Evolutionary conservation across 345 rosid species (phyloP), one percentile per base, ranked within the genome.

Genomic region (Melaleuca alternifolia): DNA sequence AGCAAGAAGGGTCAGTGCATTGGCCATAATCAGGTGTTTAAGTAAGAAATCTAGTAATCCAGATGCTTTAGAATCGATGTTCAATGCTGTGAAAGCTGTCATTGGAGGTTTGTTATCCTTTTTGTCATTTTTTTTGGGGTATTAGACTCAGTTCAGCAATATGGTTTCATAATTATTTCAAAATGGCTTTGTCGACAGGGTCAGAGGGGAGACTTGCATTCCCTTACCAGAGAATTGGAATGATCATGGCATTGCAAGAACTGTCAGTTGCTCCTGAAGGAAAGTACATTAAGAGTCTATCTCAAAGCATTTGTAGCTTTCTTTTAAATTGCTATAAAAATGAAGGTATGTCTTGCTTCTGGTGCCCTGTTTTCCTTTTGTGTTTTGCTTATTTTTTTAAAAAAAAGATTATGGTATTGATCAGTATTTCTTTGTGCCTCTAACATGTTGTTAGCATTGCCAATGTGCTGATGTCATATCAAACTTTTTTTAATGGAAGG

Each of bases 181-280:
- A 30, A 26, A 75, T 88, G 88, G 26, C 53, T 81, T 84, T 86
- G 53, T 89, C 71, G 86, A 84, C 91, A 96, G 99, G 99, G 56
- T 95, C 99, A 52, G 99, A 97, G 88, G 99, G 99, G 85, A 94
- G 99, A 86, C 96, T 97, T 86, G 92, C 94, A 86, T 93, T 93
- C 91, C 97, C 98, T 83, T 92, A 95, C 88, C 99, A 97, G 89
- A 94, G 99, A 88, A 92, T 91, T 87, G 99, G 99, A 87, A 95
- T 96, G 98, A 84, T 97, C 85, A 93, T 91, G 89, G 94, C 95
- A 51, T 87, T 97, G 88, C 94, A 94, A 92, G 98, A 96, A 87
- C 89, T 97, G 88, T 93, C 98, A 85, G 89, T 87, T 91, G 96
- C 96, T 87, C 94, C 98, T 83, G 99, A 95, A 87, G 98, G 98